Conservation (phyloP, 1,284 basidiomycete genomes). For the Ceratobasidium theobromae region DNA sequence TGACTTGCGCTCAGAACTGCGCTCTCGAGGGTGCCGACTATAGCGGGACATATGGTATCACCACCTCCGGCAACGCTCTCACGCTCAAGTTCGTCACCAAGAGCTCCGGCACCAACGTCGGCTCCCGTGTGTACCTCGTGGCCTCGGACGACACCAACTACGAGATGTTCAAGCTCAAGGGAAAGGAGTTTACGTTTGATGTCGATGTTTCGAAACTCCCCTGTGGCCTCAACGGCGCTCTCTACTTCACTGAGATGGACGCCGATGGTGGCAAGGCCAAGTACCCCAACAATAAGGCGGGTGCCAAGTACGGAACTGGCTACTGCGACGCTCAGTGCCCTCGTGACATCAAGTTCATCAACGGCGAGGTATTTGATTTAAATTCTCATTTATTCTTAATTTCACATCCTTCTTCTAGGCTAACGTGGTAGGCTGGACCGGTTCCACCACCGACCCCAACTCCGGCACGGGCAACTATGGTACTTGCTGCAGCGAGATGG, state of each 20-base stretch:
- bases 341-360: slow-evolving; percentile 58
- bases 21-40: slow-evolving; percentile 62
- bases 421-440: slow-evolving; percentile 40
- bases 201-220: slow-evolving; percentile 57
- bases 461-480: slow-evolving; percentile 49
- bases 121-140: slow-evolving; percentile 59
- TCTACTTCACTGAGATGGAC: slow-evolving; percentile 45
- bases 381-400: background rate
- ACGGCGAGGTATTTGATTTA: slow-evolving; percentile 48
- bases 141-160: slow-evolving; percentile 45
- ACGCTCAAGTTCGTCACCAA: slow-evolving; percentile 82
- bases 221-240: slow-evolving; percentile 53
- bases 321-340: slow-evolving; percentile 46
- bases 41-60: slow-evolving; percentile 51
- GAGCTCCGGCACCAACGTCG: slow-evolving; percentile 72
- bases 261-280: slow-evolving; percentile 38
- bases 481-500: slow-evolving; percentile 49
- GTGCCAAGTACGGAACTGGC: slow-evolving; percentile 42
- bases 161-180: slow-evolving; percentile 55
- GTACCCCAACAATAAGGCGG: slow-evolving; percentile 39
- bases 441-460: slow-evolving; percentile 38
- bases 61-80: slow-evolving; percentile 50
- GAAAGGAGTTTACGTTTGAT: slow-evolving; percentile 60
- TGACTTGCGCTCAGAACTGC: slow-evolving; percentile 53
- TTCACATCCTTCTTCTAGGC: slow-evolving; percentile 47